These are phyloP conservation scores for Fistulifera pelliculosa DNA, from an alignment of 108 stramenopile species.

Conservation along the genomic window DNA sequence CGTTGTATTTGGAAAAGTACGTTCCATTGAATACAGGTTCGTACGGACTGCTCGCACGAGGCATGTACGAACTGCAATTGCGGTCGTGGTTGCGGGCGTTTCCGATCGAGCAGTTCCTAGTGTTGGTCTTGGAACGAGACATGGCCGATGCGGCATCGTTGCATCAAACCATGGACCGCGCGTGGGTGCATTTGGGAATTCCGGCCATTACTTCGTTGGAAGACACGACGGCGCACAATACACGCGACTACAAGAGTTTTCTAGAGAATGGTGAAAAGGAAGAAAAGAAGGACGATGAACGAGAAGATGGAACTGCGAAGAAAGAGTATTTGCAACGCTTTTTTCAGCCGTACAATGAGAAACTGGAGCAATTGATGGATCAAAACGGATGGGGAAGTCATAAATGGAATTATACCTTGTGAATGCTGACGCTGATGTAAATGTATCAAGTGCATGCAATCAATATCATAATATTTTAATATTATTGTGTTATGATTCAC, in stretches of 20 bases:
- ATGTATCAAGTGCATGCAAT: too few relatives aligned
- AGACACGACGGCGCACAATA: conserved; percentile 38
- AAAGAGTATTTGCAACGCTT: conserved; percentile 14
- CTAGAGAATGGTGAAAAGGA: conserved; percentile 6
- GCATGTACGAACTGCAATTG: conserved; percentile 89
- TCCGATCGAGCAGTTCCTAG: conserved; percentile 52
- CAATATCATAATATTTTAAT: too few relatives aligned
- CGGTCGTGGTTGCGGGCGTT: conserved; percentile 87
- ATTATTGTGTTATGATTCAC: too few relatives aligned
- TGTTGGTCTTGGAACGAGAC: conserved; percentile 57
- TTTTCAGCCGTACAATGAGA: conserved; percentile 18
- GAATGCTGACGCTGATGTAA: too few relatives aligned
- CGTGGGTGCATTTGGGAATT: conserved; percentile 61
- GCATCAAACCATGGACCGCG: conserved; percentile 39
- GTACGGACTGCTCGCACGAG: conserved; percentile 81
- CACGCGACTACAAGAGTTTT: conserved; percentile 25
- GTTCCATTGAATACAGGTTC: conserved; percentile 79
- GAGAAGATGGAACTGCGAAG: not conserved
- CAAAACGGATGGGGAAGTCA: not conserved
- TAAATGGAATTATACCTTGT: too few relatives aligned
- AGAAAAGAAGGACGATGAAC: not conserved
- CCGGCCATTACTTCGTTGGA: conserved; percentile 35
- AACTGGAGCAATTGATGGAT: conserved; percentile 8
- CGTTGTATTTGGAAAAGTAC: conserved; percentile 47
- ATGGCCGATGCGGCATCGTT: conserved; percentile 21